Percentiles rank a stretch among this genome's conserved stretches.
Conservation (phyloP, 441 rosid genomes). For the Gossypium schwendimanii region DNA sequence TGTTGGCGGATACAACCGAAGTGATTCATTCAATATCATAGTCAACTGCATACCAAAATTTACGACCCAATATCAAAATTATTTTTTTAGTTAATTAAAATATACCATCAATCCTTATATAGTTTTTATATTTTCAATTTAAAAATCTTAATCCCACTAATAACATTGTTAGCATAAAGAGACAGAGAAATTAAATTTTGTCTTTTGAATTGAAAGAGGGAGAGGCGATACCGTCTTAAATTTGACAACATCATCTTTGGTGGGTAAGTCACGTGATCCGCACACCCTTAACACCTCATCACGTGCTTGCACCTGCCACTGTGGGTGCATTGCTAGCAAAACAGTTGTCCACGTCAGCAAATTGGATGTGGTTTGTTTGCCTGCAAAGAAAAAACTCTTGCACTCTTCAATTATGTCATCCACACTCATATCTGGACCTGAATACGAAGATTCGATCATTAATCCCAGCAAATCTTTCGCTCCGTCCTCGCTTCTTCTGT, state of each 20-base stretch:
- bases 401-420: slow-evolving; percentile 90
- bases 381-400: slow-evolving; percentile 93
- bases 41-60: slow-evolving; percentile 42
- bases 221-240: slow-evolving; percentile 72
- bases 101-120: too few relatives aligned
- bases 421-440: slow-evolving; percentile 30
- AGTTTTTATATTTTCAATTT: too few relatives aligned
- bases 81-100: too few relatives aligned
- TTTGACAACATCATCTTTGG: slow-evolving; percentile 76
- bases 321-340: slow-evolving; percentile 91
- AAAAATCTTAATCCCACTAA: too few relatives aligned
- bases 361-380: slow-evolving; percentile 93
- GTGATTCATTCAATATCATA: slow-evolving; percentile 75
- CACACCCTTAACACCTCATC: slow-evolving; percentile 84
- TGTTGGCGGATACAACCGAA: slow-evolving; percentile 77
- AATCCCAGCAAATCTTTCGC: slow-evolving; percentile 71
- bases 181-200: slow-evolving; percentile 25
- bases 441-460: slow-evolving; percentile 61
- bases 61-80: too few relatives aligned
- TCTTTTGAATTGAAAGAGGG: neutral
- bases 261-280: slow-evolving; percentile 87
- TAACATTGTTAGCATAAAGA: neutral
- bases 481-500: slow-evolving; percentile 6
- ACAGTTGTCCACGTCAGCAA: slow-evolving; percentile 98
- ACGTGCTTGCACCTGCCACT: slow-evolving; percentile 98